These are phyloP conservation scores for Trebouxia sp. DNA, from an alignment of 139 green algal species.

Conservation along the genomic window DNA sequence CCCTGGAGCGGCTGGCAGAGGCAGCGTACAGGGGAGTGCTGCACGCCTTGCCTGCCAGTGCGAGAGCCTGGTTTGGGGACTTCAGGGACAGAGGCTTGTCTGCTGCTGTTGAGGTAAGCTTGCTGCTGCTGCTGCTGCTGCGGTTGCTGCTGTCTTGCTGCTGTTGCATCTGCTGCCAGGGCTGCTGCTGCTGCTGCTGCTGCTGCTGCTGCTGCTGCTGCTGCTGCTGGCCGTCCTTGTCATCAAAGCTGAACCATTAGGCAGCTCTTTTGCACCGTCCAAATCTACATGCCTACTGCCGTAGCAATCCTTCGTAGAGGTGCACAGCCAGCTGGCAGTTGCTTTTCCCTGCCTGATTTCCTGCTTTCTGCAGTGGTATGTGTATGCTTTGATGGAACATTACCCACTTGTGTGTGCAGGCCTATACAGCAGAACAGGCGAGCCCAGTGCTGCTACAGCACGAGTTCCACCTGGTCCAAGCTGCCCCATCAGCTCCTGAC, in stretches of 20 bases:
- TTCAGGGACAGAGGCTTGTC: conserved; percentile 64
- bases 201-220: too few species aligned
- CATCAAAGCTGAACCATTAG: too few species aligned
- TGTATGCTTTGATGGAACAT: background rate
- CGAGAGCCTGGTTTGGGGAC: conserved; percentile 82
- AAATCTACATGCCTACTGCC: too few species aligned
- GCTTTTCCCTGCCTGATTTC: too few species aligned
- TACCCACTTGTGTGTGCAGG: background rate
- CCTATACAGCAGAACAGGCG: conserved; percentile 77
- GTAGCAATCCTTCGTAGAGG: too few species aligned
- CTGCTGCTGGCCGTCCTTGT: too few species aligned
- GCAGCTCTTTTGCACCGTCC: too few species aligned
- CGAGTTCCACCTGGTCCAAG: conserved; percentile 17
- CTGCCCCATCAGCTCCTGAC: background rate
- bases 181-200: too few species aligned
- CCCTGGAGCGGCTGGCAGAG: conserved; percentile 40
- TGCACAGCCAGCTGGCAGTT: too few species aligned
- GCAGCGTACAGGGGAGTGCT: conserved; percentile 71
- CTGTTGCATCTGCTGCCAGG: too few species aligned
- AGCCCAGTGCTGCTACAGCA: conserved; percentile 48
- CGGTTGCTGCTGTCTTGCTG: too few species aligned
- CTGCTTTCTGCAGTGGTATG: background rate
- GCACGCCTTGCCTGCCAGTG: conserved; percentile 71
- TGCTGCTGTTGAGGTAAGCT: conserved; percentile 64
- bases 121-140: background rate